These are phyloP conservation scores for Peronospora destructor DNA, from an alignment of 352 stramenopile genomes.

Conservation along the genomic window DNA sequence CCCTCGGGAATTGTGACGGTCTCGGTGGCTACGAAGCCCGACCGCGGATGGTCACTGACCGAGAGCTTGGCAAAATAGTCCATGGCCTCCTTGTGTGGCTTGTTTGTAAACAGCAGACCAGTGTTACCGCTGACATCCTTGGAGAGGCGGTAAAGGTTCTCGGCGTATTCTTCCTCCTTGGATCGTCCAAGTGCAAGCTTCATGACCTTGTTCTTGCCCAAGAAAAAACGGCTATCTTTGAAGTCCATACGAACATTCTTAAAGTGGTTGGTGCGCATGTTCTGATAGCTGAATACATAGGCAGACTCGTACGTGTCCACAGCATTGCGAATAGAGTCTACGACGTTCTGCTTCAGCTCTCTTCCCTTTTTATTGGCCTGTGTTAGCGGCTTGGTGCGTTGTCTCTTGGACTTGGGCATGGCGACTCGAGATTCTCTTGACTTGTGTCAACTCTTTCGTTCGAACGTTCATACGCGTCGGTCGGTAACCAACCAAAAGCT, in stretches of 20 bases:
- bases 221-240: conserved; percentile 92
- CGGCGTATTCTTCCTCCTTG: conserved; percentile 94
- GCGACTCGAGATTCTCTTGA: conserved; percentile 11
- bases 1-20: conserved; percentile 86
- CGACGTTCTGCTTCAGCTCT: conserved; percentile 93
- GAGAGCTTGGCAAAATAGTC: conserved; percentile 90
- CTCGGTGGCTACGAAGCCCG: conserved; percentile 87
- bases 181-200: conserved; percentile 93
- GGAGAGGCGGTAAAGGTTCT: conserved; percentile 90
- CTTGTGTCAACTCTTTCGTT: conserved; percentile 10
- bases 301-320: conserved; percentile 90
- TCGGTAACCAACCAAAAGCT: conserved; percentile 51
- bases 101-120: conserved; percentile 94
- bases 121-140: conserved; percentile 90
- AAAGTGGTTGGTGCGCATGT: conserved; percentile 98
- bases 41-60: conserved; percentile 91
- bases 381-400: conserved; percentile 88
- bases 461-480: conserved; percentile 5
- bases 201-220: conserved; percentile 99
- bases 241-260: conserved; percentile 97
- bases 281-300: conserved; percentile 96
- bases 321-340: conserved; percentile 90
- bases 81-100: conserved; percentile 78
- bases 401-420: conserved; percentile 87
- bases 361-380: conserved; percentile 94